phyloP scores from a whole-genome alignment of 2,329 filamentous ascomycete species.

The Fusarium chlamydosporum region DNA sequence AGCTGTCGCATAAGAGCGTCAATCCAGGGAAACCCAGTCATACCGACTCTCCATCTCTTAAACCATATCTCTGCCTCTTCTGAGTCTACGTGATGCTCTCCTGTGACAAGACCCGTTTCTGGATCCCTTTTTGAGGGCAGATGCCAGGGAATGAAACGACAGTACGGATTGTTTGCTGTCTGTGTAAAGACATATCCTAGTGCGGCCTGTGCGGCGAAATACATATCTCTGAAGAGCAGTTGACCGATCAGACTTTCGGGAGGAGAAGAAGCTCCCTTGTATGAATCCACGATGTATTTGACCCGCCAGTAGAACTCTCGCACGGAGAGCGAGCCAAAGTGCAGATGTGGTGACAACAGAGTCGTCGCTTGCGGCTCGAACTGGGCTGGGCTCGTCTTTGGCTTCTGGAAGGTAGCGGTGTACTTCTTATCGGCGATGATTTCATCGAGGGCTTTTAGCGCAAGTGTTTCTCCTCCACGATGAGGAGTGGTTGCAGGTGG shows the following conservation, averaged over 20 bases:
- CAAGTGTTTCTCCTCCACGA: constrained; percentile 77
- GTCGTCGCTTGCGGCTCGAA: constrained; percentile 82
- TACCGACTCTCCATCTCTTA: constrained; percentile 75
- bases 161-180: constrained; percentile 74
- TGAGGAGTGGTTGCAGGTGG: constrained; percentile 75
- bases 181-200: constrained; percentile 75
- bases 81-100: constrained; percentile 74
- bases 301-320: constrained; percentile 81
- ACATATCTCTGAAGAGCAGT: constrained; percentile 85
- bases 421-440: constrained; percentile 75
- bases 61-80: constrained; percentile 75
- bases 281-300: constrained; percentile 71
- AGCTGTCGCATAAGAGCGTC: constrained; percentile 85
- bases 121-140: constrained; percentile 71
- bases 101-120: constrained; percentile 64
- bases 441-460: constrained; percentile 69
- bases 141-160: constrained; percentile 85
- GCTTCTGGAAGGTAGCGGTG: constrained; percentile 81
- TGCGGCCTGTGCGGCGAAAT: constrained; percentile 81
- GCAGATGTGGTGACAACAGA: constrained; percentile 78
- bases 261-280: constrained; percentile 70
- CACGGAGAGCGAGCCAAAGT: constrained; percentile 80
- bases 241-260: constrained; percentile 81
- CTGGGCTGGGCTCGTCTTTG: constrained; percentile 79
- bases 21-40: constrained; percentile 84